Conservation (phyloP, 768 basidiomycete species). For the Cyclocybe cylindracea region DNA sequence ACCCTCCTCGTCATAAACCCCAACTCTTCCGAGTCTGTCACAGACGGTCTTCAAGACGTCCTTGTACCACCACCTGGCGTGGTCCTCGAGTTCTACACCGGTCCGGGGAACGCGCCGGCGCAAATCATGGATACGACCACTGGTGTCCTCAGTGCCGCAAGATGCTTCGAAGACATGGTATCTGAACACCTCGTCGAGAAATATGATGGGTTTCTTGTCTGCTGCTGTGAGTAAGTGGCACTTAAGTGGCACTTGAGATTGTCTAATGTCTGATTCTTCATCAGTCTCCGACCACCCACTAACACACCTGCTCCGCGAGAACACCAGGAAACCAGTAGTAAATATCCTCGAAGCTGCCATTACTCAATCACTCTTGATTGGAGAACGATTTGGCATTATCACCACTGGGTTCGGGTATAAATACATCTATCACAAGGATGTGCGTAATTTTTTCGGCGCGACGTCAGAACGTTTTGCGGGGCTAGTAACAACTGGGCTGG, state of each 20-base stretch:
- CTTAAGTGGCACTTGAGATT: background rate
- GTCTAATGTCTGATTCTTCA: background rate
- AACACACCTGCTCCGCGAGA: slow-evolving; percentile 32
- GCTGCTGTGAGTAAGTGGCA: slow-evolving; percentile 32
- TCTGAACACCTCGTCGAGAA: slow-evolving; percentile 23
- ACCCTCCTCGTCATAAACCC: slow-evolving; percentile 37
- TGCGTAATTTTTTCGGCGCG: slow-evolving; percentile 33
- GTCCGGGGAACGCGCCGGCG: slow-evolving; percentile 27
- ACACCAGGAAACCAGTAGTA: slow-evolving; percentile 30
- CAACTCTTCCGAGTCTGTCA: slow-evolving; percentile 35
- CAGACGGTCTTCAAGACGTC: slow-evolving; percentile 25
- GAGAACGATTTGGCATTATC: slow-evolving; percentile 37
- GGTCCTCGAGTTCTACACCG: slow-evolving; percentile 32
- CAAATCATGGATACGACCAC: slow-evolving; percentile 34
- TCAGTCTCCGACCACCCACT: slow-evolving; percentile 39
- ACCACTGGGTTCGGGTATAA: slow-evolving; percentile 36
- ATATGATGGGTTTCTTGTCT: slow-evolving; percentile 37
- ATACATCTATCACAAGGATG: slow-evolving; percentile 32
- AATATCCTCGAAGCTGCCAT: slow-evolving; percentile 38
- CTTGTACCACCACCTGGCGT: slow-evolving; percentile 29
- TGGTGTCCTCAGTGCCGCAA: slow-evolving; percentile 28
- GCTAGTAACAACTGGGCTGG: slow-evolving; percentile 30
- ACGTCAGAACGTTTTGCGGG: slow-evolving; percentile 36
- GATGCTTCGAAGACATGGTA: slow-evolving; percentile 30
- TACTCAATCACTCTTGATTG: slow-evolving; percentile 32